Base-by-base conservation (phyloP, 768 basidiomycete species). In the Leucosporidium scottii region DNA sequence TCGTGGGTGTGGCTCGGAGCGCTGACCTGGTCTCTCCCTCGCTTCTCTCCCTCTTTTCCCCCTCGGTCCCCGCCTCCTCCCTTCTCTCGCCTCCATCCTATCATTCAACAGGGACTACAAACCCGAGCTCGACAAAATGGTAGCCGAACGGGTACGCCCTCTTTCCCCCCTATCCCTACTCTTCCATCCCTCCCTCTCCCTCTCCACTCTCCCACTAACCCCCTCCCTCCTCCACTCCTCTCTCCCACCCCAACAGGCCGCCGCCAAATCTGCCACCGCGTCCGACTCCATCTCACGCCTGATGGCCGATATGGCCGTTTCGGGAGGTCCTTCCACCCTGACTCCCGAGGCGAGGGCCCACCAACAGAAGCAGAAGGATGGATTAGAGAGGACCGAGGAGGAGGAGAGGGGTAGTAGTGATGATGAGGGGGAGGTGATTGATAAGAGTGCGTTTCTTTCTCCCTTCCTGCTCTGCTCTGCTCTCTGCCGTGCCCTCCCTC, bases 21-120 rank as follows among this genome's bases (percentile, higher is more conserved):
- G 34, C 34, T 34, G 34, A 34, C 34, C 34, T 34, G 34, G 5
- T 34, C 10, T 10, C 10, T 34, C 34, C 34, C 34, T 34, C 34
- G 5, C 34, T 34, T 34, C 47, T 64, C 61, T 10, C 28, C 31
- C 12, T 6, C 31, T 13, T 39, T 36, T 31, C 23, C 1, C 6
- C 59, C n/a, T 48, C 59, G 27, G 20, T 48, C 13, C 20, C 12
- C 7, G 34, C 23, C 36, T 60, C 15, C 27, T 34, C 10, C 34
- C 10, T 34, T 34, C 34, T 34, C 4, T 10, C 10, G 34, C n/a
- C n/a, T n/a, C n/a, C n/a, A n/a, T n/a, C n/a, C n/a, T n/a, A n/a
- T n/a, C n/a, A n/a, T n/a, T n/a, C 34, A 64, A 36, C 78, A 94
- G 91, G 68, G 91, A 93, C 63, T 99, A 98, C 77, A 83, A 92